Evolutionary conservation across 805 yeast species (phyloP).

Genomic region (Candida maesae): DNA sequence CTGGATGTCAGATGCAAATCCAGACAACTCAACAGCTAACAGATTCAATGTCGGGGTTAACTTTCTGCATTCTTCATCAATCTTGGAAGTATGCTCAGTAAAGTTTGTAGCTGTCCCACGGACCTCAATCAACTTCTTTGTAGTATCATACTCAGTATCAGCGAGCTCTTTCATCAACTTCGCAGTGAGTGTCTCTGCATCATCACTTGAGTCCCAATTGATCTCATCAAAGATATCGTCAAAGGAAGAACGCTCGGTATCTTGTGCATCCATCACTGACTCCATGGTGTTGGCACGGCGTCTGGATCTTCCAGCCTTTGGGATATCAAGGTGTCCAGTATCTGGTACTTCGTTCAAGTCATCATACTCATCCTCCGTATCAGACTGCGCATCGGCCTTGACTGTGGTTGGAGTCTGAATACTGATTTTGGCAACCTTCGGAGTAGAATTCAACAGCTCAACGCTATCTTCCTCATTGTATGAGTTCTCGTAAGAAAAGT

Average conservation of each 20-base stretch:
- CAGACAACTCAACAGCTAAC: conserved; percentile 57
- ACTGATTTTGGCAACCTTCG: neutral
- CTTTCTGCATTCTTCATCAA: conserved; percentile 50
- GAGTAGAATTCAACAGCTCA: conserved; percentile 10
- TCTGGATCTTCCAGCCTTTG: conserved; percentile 10
- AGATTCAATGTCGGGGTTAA: conserved; percentile 52
- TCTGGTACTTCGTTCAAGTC: conserved; percentile 14
- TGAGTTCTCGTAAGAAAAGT: conserved; percentile 22
- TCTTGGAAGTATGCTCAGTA: conserved; percentile 37
- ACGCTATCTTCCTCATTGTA: conserved; percentile 12
- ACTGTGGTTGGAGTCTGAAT: conserved; percentile 17
- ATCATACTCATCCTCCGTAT: conserved; percentile 20
- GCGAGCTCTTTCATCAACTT: conserved; percentile 59
- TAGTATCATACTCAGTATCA: conserved; percentile 57
- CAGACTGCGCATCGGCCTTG: conserved; percentile 13
- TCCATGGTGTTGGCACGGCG: conserved; percentile 29
- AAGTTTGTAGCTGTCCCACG: conserved; percentile 42
- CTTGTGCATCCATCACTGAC: conserved; percentile 31
- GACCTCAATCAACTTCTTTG: conserved; percentile 51
- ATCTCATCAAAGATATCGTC: conserved; percentile 75
- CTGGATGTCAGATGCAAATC: conserved; percentile 64
- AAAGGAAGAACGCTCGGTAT: conserved; percentile 27
- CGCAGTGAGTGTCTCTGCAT: conserved; percentile 51
- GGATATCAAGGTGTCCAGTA: conserved; percentile 8
- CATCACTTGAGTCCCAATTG: conserved; percentile 70